These are phyloP conservation scores for Lichina pygmaea DNA, from an alignment of 495 filamentous ascomycete species.

Conservation along the genomic window DNA sequence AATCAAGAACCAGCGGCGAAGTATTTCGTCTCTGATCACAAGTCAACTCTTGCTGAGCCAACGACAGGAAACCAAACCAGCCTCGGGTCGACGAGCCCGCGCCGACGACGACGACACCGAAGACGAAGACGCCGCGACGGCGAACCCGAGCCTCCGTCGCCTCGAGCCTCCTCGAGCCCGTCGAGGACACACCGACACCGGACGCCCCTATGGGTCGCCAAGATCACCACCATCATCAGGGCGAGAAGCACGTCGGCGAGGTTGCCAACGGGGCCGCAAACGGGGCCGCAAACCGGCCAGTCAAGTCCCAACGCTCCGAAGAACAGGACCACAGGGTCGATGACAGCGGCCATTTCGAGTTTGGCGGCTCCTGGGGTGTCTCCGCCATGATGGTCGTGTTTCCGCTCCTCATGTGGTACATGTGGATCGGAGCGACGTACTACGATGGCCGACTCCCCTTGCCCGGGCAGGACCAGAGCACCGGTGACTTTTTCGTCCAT, in stretches of 20 bases:
- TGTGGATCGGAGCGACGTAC: slow-evolving; percentile 90
- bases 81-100: slow-evolving; percentile 19
- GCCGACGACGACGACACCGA: slow-evolving; percentile 6
- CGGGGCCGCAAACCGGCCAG: not conserved
- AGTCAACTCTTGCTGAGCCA: too few relatives aligned
- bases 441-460: slow-evolving; percentile 62
- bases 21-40: too few relatives aligned
- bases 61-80: slow-evolving; percentile 10
- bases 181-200: not conserved
- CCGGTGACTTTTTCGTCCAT: slow-evolving; percentile 36
- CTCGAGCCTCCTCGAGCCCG: too few relatives aligned
- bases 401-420: slow-evolving; percentile 87
- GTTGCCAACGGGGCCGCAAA: not conserved
- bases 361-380: slow-evolving; percentile 60
- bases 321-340: slow-evolving; percentile 47
- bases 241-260: not conserved
- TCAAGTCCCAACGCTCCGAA: not conserved
- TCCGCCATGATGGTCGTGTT: slow-evolving; percentile 73
- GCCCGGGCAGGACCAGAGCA: slow-evolving; percentile 35
- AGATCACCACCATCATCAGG: not conserved
- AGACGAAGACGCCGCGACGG: not conserved
- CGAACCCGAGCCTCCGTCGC: too few relatives aligned
- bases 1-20: too few relatives aligned
- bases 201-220: not conserved
- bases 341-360: slow-evolving; percentile 59